Evolutionary conservation across 192 early-diverging fungal species (phyloP), one percentile per base, ranked within the genome.

Genomic region (Coemansia pectinata): DNA sequence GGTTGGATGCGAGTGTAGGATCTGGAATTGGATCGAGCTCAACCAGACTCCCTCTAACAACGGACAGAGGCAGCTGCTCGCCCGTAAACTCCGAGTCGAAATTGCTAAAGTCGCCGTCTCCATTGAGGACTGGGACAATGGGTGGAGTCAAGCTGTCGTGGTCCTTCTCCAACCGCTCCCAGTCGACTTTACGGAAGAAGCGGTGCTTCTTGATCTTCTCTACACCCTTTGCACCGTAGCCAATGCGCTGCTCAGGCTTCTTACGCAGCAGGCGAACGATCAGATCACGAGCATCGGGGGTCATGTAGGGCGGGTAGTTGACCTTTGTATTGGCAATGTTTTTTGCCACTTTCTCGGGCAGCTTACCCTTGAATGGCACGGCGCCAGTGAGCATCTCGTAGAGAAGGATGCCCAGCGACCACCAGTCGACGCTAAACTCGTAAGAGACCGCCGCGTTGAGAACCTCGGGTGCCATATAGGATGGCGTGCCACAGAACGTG

Each of bases 321-420:
- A 93, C 70, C 70, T 95, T 95, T 72, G 91, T 92, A 70, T 91
- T 93, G 62, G 92, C 71, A 65, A 98, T 95, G 62, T 83, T 86
- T 55, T 95, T 93, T 85, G 92, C 87, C 27, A 95, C 90, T 76
- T 94, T 91, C 72, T 92, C 91, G 33, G 90, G 89, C 59, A 92
- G 90, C 70, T 78, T 85, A 38, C 92, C 92, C 23, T 86, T 88
- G 83, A 96, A 98, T 10, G 93, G 90, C 23, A 91, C 89, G 40
- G 80, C 76, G 17, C 96, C 94, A 1, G 91, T 95, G 45, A 98
- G 78, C 95, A 98, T 96, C 66, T 95, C 92, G 72, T 88, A 97
- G 65, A 96, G 76, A 76, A 98, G 86, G 31, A 96, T 86, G 29
- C 95, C 95, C 69, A 96, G 82, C 33, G 88, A 89, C 96, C 96